A percentile compares a stretch with the other conserved stretches of the same genome.
phyloP scores from a whole-genome alignment of 2,329 filamentous ascomycete species.

The Microdochium trichocladiopsis region DNA sequence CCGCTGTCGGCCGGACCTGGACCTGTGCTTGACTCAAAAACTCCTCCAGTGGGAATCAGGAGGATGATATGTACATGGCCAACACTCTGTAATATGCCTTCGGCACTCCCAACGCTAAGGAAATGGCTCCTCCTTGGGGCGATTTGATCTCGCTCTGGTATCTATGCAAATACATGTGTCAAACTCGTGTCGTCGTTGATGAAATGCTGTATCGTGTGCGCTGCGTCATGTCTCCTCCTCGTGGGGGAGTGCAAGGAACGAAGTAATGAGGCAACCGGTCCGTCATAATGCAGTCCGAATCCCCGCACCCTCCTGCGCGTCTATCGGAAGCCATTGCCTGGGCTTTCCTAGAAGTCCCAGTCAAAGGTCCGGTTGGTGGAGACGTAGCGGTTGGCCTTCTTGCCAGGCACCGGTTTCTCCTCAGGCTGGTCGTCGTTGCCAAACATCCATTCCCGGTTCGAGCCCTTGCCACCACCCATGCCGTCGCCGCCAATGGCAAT shows the following conservation, averaged over 20 bases:
- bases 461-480: conserved; percentile 56
- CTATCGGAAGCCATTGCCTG: conserved; percentile 3
- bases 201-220: too few relatives aligned
- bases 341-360: conserved; percentile 24
- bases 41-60: too few relatives aligned
- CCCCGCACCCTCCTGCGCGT: neutral
- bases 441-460: conserved; percentile 50
- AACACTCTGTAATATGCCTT: too few relatives aligned
- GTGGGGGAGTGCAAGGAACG: too few relatives aligned
- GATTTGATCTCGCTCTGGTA: neutral
- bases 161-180: neutral
- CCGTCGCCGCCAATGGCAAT: conserved; percentile 53
- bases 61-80: too few relatives aligned
- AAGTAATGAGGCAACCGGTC: too few relatives aligned
- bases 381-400: conserved; percentile 21
- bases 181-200: too few relatives aligned
- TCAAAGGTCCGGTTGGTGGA: conserved; percentile 17
- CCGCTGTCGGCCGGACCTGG: too few relatives aligned
- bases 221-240: too few relatives aligned
- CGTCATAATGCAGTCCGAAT: neutral
- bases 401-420: conserved; percentile 26
- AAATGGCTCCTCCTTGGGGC: too few relatives aligned
- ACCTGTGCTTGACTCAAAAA: too few relatives aligned
- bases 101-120: too few relatives aligned
- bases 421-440: conserved; percentile 43